Evolutionary conservation across 495 filamentous ascomycete species (phyloP), one percentile per base, ranked within the genome.

Genomic region (Physcia stellaris): DNA sequence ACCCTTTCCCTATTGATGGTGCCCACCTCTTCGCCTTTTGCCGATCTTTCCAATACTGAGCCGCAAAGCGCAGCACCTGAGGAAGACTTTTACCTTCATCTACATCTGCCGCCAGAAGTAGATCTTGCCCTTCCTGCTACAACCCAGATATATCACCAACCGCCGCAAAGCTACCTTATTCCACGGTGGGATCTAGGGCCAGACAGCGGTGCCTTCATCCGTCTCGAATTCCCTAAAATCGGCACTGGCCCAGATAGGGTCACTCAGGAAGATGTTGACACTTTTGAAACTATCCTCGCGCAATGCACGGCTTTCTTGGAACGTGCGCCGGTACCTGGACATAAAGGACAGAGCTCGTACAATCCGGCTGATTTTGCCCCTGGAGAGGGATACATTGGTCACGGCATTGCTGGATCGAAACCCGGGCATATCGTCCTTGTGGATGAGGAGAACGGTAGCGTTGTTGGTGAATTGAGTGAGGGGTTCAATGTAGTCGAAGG

Each of bases 241-340:
- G 83, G 83, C 9, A 67, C 64, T 35, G 70, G 68, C 1, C 58
- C 66, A 0, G 66, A 70, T 24, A 73, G 72, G 38, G 76, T 79
- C 19, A 73, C 79, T 2, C 86, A 95, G 59, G 86, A 95, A 50
- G 86, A 95, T 56, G 68, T 94, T 19, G 86, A 95, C 56, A 95
- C 86, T 0, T 95, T 95, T 51, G 86, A 95, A 64, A 94, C 86
- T 2, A 95, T 95, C 39, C 68, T 95, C 27, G 86, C 86, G 20
- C 86, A 95, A 59, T 95, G 86, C 55, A 95, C 86, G 10, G 86
- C 86, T 0, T 95, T 95, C 56, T 68, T 88, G 6, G 86, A 94
- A 51, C 73, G 83, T 24, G 75, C 80, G 4, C 62, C 75, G 17
- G 66, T 74, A 3, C 70, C 80, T 2, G 68, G 64, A 41, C 48